These are phyloP conservation scores for Penicillium sp. DNA, from an alignment of 2,329 filamentous ascomycete genomes.

Conservation along the genomic window DNA sequence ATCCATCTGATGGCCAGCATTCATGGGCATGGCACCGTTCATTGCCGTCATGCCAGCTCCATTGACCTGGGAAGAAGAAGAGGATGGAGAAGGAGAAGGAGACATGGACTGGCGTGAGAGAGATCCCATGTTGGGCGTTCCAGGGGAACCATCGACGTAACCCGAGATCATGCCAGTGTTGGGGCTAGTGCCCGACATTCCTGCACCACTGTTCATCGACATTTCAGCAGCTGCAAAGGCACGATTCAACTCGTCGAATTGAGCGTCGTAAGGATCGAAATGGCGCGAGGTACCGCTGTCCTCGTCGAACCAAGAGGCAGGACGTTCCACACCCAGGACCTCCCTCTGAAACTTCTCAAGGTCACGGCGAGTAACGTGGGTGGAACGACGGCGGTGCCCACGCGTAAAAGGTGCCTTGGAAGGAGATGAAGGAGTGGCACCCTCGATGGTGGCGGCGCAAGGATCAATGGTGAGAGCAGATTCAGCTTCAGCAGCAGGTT, in stretches of 20 bases:
- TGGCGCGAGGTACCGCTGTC: slow-evolving; percentile 21
- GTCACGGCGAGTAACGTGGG: slow-evolving; percentile 37
- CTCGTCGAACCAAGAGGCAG: slow-evolving; percentile 29
- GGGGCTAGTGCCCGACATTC: slow-evolving; percentile 25
- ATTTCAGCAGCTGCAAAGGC: slow-evolving; percentile 33
- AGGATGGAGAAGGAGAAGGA: slow-evolving; percentile 28
- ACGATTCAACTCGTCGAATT: slow-evolving; percentile 33
- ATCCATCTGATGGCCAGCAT: slow-evolving; percentile 49
- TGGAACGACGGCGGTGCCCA: slow-evolving; percentile 40
- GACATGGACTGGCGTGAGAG: slow-evolving; percentile 34
- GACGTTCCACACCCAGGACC: slow-evolving; percentile 30
- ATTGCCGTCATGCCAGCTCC: slow-evolving; percentile 36
- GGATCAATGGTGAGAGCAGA: slow-evolving; percentile 1
- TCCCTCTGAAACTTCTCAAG: slow-evolving; percentile 37
- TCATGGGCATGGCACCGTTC: slow-evolving; percentile 38
- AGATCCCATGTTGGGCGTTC: slow-evolving; percentile 29
- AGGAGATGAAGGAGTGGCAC: slow-evolving; percentile 24
- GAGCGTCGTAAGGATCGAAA: slow-evolving; percentile 25
- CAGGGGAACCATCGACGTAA: slow-evolving; percentile 30
- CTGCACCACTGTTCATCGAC: slow-evolving; percentile 33
- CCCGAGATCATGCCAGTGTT: slow-evolving; percentile 29
- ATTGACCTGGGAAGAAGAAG: slow-evolving; percentile 31
- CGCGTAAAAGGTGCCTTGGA: slow-evolving; percentile 33
- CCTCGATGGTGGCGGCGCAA: slow-evolving; percentile 30
- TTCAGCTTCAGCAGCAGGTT: not conserved